Base-by-base conservation (phyloP, 495 filamentous ascomycete species). In the Annulohypoxylon nitens region DNA sequence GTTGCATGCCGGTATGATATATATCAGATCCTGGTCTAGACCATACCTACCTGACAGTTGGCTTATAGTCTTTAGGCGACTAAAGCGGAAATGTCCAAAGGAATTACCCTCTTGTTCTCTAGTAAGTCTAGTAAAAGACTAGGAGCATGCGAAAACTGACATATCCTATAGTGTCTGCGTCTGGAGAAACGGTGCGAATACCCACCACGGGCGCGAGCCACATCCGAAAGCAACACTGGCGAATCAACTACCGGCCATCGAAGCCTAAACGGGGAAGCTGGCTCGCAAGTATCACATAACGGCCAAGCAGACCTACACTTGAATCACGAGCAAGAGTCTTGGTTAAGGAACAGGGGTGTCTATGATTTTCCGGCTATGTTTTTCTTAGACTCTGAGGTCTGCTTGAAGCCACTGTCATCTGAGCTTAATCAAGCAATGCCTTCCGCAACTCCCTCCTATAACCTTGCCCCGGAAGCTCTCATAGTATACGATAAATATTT, bases 51-150 rank as follows among this genome's bases (percentile, higher is more conserved):
- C 2, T 9, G 39, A 26, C 43, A 14, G 3, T 33, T 54, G 34
- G 14, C 51, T 69, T 23, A 65, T 26, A 51, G 23, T 3, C 3
- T 41, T 9, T 67, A 76, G 75, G 55, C 62, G 67, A 41, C 34
- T 76, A 61, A 86, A 86, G 74, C 78, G 83, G 1, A 84, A 81
- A 79, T 86, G 84, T 53, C 80, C 81, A 53, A 86, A 84, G 63
- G 70, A 66, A 16, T 59, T 84, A 2, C 84, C 84, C 3, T 73
- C 73, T 14, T 86, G 83, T 61, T 76, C 77, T 2, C 59, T 83
- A 8, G 83, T 84, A 73, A 77, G 79, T 41, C 9, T 23, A 3
- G 37, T 58, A 70, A 6, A 36, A 66, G 10, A 47, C 78, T 53
- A 81, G 16, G 79, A 78, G 9, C 30, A 51, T 8, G 14, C 63